These are phyloP conservation scores for Eutypella sp. DNA, from an alignment of 2,329 filamentous ascomycete species.

Conservation along the genomic window DNA sequence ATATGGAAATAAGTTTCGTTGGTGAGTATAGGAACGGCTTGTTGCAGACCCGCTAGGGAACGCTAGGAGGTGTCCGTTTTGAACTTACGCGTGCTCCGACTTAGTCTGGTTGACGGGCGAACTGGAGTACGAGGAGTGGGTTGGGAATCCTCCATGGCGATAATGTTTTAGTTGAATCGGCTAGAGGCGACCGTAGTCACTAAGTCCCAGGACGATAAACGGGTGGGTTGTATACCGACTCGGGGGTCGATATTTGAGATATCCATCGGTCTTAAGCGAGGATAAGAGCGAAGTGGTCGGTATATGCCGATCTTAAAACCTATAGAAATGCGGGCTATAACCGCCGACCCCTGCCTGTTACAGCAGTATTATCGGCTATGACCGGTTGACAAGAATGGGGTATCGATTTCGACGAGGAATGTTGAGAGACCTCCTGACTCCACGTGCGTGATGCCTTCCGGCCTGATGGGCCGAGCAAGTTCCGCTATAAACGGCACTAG, in stretches of 20 bases:
- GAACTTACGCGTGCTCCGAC: conserved; percentile 7
- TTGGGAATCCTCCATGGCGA: conserved; percentile 7
- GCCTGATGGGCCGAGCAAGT: not conserved
- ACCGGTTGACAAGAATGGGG: not conserved
- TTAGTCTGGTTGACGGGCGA: conserved; percentile 7
- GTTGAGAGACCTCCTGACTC: too few relatives aligned
- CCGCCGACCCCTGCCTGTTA: not conserved
- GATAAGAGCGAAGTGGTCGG: not conserved
- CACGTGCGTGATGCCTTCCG: too few relatives aligned
- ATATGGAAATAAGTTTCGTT: too few relatives aligned
- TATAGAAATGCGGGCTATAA: not conserved
- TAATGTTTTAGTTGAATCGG: not conserved
- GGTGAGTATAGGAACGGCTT: not conserved
- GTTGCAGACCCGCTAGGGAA: too few relatives aligned
- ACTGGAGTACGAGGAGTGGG: conserved; percentile 4
- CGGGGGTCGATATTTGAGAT: not conserved
- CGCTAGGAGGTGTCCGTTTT: not conserved
- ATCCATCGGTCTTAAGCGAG: not conserved
- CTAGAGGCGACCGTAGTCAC: not conserved
- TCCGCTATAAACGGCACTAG: not conserved
- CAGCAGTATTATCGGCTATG: not conserved
- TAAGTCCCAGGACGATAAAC: not conserved
- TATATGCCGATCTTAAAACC: not conserved
- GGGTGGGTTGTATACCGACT: not conserved
- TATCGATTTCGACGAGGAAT: not conserved